Percentiles rank a stretch among this genome's conserved stretches.
Conservation (phyloP, 1,284 basidiomycete species). For the Ceratobasidium sp. region DNA sequence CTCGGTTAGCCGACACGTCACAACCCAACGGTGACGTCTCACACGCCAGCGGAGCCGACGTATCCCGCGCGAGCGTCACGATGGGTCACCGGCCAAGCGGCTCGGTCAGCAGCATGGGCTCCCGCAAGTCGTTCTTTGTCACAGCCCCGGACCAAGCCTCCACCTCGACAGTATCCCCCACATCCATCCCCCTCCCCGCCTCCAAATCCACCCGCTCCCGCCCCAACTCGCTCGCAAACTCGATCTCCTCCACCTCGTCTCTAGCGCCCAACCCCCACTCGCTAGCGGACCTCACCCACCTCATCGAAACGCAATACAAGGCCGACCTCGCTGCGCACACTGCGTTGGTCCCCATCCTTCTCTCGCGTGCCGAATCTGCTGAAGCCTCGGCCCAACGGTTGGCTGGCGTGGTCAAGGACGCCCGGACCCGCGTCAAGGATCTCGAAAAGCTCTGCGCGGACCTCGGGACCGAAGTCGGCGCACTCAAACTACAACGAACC, state of each 20-base stretch:
- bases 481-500: neutral
- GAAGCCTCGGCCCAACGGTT: slow-evolving; percentile 16
- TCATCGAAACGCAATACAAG: slow-evolving; percentile 36
- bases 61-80: neutral
- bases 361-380: slow-evolving; percentile 25
- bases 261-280: neutral
- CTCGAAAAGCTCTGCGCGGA: slow-evolving; percentile 24
- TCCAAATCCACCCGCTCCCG: neutral
- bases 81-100: neutral
- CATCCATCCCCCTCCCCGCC: neutral
- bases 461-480: slow-evolving; percentile 15
- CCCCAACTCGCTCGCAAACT: neutral
- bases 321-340: slow-evolving; percentile 34
- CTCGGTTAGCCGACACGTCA: too few species aligned
- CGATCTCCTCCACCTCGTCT: neutral
- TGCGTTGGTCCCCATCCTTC: slow-evolving; percentile 16
- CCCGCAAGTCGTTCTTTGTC: neutral
- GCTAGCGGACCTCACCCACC: slow-evolving; percentile 9
- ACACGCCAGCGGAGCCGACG: slow-evolving; percentile 13
- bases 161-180: neutral
- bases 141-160: neutral
- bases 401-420: slow-evolving; percentile 16
- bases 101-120: neutral
- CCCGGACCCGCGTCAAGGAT: slow-evolving; percentile 9
- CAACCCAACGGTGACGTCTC: too few species aligned